These are phyloP conservation scores for Camelina hispida DNA, from an alignment of 345 rosid genomes.

Conservation along the genomic window DNA sequence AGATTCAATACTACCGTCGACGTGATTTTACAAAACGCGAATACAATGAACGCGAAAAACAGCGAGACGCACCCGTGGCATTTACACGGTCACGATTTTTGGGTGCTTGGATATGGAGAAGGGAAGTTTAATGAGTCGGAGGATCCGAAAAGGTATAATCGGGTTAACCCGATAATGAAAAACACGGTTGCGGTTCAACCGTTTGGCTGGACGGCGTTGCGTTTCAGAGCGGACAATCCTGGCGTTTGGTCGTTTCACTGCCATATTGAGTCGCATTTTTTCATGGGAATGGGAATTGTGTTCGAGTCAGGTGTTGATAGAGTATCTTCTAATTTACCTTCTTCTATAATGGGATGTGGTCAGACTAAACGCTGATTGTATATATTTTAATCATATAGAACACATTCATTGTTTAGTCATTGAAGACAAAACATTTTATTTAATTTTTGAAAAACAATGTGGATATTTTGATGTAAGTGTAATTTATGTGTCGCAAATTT, in stretches of 20 bases:
- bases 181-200: slow-evolving; percentile 80
- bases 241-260: slow-evolving; percentile 81
- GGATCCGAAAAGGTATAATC: slow-evolving; percentile 57
- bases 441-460: not conserved
- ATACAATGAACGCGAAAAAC: slow-evolving; percentile 41
- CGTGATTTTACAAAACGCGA: slow-evolving; percentile 70
- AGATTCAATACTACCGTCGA: slow-evolving; percentile 65
- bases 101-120: slow-evolving; percentile 72
- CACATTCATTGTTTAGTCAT: not conserved
- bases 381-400: not conserved
- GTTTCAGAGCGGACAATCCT: slow-evolving; percentile 67
- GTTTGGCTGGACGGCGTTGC: slow-evolving; percentile 74
- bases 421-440: not conserved
- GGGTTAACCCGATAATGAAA: slow-evolving; percentile 73
- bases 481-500: not conserved
- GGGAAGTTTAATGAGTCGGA: slow-evolving; percentile 60
- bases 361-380: slow-evolving; percentile 27
- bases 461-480: not conserved
- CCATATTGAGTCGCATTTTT: slow-evolving; percentile 74
- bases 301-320: slow-evolving; percentile 60
- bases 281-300: slow-evolving; percentile 75
- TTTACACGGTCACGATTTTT: slow-evolving; percentile 86
- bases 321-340: slow-evolving; percentile 60
- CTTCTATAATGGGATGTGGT: slow-evolving; percentile 69
- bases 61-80: slow-evolving; percentile 93